Percentiles rank a stretch among this genome's conserved stretches.
Evolutionary conservation across 164 flowering plant species (phyloP).

Genomic region (Tinospora cordifolia): DNA sequence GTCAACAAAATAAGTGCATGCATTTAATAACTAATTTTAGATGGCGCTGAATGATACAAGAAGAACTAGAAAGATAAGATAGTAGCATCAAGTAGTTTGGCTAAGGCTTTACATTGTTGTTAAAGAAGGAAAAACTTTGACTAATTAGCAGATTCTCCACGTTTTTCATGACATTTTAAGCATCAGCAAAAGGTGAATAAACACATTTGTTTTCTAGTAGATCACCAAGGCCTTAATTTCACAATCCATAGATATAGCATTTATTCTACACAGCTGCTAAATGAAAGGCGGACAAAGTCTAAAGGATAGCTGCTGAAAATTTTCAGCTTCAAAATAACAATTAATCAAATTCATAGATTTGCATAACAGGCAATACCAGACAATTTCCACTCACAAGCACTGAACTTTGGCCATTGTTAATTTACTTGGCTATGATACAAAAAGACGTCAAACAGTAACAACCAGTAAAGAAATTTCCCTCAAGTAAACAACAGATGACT

Average conservation of each 20-base stretch:
- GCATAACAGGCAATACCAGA: neutral
- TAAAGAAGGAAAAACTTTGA: too few species aligned
- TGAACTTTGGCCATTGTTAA: neutral
- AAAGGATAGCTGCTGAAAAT: neutral
- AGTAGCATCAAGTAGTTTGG: too few species aligned
- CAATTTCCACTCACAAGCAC: neutral
- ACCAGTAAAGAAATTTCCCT: neutral
- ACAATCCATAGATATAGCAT: neutral
- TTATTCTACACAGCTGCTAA: neutral
- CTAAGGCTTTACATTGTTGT: too few species aligned
- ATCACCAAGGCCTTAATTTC: neutral
- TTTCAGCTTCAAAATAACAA: neutral
- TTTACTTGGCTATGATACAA: neutral
- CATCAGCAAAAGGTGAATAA: too few species aligned
- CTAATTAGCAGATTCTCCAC: too few species aligned
- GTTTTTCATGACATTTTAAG: too few species aligned
- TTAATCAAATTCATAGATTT: neutral
- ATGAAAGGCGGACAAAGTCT: neutral
- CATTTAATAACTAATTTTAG: too few species aligned
- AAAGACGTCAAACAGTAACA: neutral
- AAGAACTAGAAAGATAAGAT: too few species aligned
- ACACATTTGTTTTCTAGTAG: neutral
- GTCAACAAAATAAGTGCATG: too few species aligned
- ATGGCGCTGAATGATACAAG: too few species aligned
- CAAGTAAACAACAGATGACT: conserved; percentile 27